Evolutionary conservation across 768 basidiomycete genomes (phyloP), one percentile per base, ranked within the genome.

Genomic region (Boletus eberwhitei): DNA sequence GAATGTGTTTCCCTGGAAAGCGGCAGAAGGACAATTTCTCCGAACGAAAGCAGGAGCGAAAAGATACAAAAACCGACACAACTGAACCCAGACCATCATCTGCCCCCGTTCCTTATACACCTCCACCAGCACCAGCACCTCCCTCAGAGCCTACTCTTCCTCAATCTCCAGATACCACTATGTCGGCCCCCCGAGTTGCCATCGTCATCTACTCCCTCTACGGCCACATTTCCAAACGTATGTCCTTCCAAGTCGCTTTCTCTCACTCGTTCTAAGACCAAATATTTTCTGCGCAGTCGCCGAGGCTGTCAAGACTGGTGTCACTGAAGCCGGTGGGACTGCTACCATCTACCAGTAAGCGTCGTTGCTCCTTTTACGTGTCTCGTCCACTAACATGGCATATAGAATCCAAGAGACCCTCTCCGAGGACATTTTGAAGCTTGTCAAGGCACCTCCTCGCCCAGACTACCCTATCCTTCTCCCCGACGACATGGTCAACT

Each of bases 381-480:
- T 41, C 5, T 35, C 11, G 14, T 35, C 8, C 14, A 50, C 48
- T 38, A 12, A 59, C 14, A 4, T 31, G 8, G 1, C 8, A 5
- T 22, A 12, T 29, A 90, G 88, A 68, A 81, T 95, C 59, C 75
- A 88, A 54, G 93, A 96, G 74, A 96, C 90, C 17, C 86, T 96
- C 52, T 71, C 87, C 3, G 70, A 80, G 17, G 88, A 91, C 26
- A 69, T 94, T 50, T 75, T 93, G 53, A 70, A 70, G 50, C 79
- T 80, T 68, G 81, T 95, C 79, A 73, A 83, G 62, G 90, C 89
- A 1, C 82, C 86, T 5, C 71, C 86, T 13, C 89, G 87, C 67
- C 80, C 84, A 46, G 74, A 81, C 61, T 91, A 91, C 72, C 66
- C 65, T 4, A 29, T 63, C 46, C 54, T 71, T 22, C 54, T 67